Base-by-base conservation (phyloP, 2,329 filamentous ascomycete species). In the Cordyceps cateniannulata region DNA sequence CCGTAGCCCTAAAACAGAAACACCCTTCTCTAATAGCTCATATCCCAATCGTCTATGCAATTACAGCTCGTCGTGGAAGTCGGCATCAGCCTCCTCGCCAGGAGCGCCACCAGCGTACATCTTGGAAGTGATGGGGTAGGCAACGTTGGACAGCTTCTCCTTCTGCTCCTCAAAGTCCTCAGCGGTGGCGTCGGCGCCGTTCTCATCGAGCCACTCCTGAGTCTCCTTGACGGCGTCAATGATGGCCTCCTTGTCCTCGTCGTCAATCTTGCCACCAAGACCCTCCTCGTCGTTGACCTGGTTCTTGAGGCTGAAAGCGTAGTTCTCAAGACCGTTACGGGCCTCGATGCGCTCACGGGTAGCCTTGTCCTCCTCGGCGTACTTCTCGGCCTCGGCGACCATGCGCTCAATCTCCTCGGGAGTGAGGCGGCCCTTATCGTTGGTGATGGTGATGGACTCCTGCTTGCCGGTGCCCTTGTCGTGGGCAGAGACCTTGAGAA, bases 161-260 rank as follows among this genome's bases (percentile, higher is more conserved):
- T 96, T 96, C 84, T 98, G 93, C 86, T 99, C 95, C 79, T 97
- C 93, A 71, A 98, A 97, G 82, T 98, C 95, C 81, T 97, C 93
- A 63, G 91, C 83, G 68, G 82, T 85, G 66, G 95, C 95, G 57
- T 89, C 88, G 67, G 88, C 86, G 67, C 85, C 90, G 79, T 97
- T 96, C 85, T 96, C 91, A 69, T 97, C 93, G 63, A 99, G 88
- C 95, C 95, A 99, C 76, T 97, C 93, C 70, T 88, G 88, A 65
- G 91, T 82, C 82, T 99, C 95, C 89, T 98, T 98, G 80, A 99
- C 87, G 65, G 95, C 95, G 67, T 97, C 93, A 66, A 96, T 80
- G 69, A 99, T 86, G 85, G 91, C 87, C 79, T 98, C 93, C 90
- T 98, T 98, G 80, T 99, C 95, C 70, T 98, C 93, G 59, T 96